phyloP scores from a whole-genome alignment of 805 yeast species.

The Zygotorulaspora danielsina region DNA sequence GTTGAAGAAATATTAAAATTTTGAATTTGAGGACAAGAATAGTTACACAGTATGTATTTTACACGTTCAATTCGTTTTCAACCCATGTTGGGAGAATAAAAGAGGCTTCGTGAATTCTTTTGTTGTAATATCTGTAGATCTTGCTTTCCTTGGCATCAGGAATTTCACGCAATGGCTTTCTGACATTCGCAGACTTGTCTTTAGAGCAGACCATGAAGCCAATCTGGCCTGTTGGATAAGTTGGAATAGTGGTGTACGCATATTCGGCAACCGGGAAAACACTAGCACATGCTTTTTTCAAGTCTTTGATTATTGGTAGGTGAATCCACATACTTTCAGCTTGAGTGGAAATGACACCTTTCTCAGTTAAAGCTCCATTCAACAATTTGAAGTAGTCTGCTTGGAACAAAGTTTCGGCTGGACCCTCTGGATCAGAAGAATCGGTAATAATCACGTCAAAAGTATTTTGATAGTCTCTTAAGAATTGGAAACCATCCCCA shows the following conservation, averaged over 20 bases:
- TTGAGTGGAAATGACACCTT: conserved; percentile 90
- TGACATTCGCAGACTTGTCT: conserved; percentile 59
- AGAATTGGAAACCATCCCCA: conserved; percentile 97
- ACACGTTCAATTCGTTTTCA: conserved; percentile 43
- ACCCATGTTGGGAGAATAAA: conserved; percentile 94
- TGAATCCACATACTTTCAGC: conserved; percentile 96
- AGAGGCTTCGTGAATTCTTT: conserved; percentile 78
- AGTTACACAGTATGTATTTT: neutral
- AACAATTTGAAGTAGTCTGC: conserved; percentile 84
- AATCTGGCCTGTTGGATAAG: conserved; percentile 94
- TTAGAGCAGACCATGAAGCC: conserved; percentile 97
- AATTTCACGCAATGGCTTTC: conserved; percentile 63
- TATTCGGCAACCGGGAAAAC: conserved; percentile 91
- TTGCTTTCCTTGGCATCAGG: conserved; percentile 57
- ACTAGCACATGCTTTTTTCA: conserved; percentile 74
- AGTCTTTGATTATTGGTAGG: conserved; percentile 72
- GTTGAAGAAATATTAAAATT: neutral
- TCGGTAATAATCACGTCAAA: conserved; percentile 96
- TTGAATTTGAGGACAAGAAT: neutral
- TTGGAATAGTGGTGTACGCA: conserved; percentile 89
- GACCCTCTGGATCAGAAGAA: conserved; percentile 98
- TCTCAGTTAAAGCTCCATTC: conserved; percentile 80
- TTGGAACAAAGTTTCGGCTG: conserved; percentile 91
- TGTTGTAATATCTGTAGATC: conserved; percentile 77
- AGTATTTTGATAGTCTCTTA: conserved; percentile 75